Base-by-base conservation (phyloP, 2,329 filamentous ascomycete genomes). In the Colletotrichum echinochloae region DNA sequence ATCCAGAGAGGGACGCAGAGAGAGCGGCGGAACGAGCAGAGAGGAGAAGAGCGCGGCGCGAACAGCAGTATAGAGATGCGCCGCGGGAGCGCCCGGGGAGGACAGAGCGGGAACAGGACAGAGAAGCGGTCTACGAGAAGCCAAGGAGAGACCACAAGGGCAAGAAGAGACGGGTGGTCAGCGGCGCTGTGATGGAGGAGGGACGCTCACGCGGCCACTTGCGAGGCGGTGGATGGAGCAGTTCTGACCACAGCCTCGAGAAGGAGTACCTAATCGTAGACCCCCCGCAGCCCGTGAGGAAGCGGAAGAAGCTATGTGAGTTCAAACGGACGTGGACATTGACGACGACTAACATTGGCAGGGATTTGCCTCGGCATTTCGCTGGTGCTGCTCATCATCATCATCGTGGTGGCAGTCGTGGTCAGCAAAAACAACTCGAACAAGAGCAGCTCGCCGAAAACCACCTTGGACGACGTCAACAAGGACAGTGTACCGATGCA, bases 121-220 rank as follows among this genome's bases (percentile, higher is more conserved):
- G 46, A 61, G 76, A 71, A 71, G 74, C 62, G 72, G 75, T 64
- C 74, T 81, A 71, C 70, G 56, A 80, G 39, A 75, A 77, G 54
- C 78, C 81, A 14, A 78, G 80, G 49, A 83, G 74, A 72, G 79
- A 78, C 18, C 77, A 77, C 62, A 81, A 81, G 60, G 79, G 79
- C 51, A 86, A 85, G 73, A 88, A 89, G 76, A 85, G 85, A 66
- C 83, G 92, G 71, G 84, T 92, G n/a, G 90, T 92, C 26, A 94
- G 91, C 72, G 91, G 91, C 26, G 90, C 90, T 0, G 81, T 91
- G 23, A 82, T 92, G 74, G 92, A 94, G 76, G 91, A 94, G 78
- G 91, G 91, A 0, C 80, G 79, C 8, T 77, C 74, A 26, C 79
- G 79, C 7, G 79, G 78, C 11, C 60, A 61, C 2, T 63, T 87